A percentile compares a stretch with the other conserved stretches of the same genome.
These are phyloP conservation scores for Globisporangium nodosum DNA, from an alignment of 352 stramenopile species.

Conservation along the genomic window DNA sequence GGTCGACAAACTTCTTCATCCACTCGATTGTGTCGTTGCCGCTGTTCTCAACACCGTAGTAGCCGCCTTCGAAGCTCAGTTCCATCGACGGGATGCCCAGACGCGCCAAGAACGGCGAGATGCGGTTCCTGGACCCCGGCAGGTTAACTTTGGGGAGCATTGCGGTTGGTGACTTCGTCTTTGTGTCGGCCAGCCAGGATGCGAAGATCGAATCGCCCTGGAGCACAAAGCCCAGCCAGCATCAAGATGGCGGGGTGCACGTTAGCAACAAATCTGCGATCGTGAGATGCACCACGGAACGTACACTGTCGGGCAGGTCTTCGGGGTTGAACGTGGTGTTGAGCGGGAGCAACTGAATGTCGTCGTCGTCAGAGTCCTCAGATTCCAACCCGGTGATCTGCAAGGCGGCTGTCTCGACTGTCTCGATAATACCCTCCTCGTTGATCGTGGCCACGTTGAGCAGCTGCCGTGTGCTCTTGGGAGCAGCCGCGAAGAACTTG, in stretches of 20 bases:
- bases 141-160: slow-evolving; percentile 50
- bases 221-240: neutral
- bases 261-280: neutral
- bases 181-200: slow-evolving; percentile 59
- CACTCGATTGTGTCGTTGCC: slow-evolving; percentile 64
- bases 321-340: slow-evolving; percentile 66
- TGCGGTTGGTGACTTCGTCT: slow-evolving; percentile 23
- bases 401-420: neutral
- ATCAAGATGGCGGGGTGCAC: neutral
- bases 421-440: neutral
- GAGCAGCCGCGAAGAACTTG: slow-evolving; percentile 36
- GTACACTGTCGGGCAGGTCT: slow-evolving; percentile 46
- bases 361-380: slow-evolving; percentile 8
- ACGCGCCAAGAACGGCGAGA: slow-evolving; percentile 68
- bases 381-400: neutral
- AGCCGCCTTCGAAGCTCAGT: slow-evolving; percentile 62
- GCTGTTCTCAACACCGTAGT: slow-evolving; percentile 57
- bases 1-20: slow-evolving; percentile 74
- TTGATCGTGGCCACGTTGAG: neutral
- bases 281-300: slow-evolving; percentile 3
- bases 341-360: slow-evolving; percentile 39
- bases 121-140: slow-evolving; percentile 40
- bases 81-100: slow-evolving; percentile 71
- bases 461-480: neutral
- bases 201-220: slow-evolving; percentile 60